Percentiles rank a stretch among this genome's conserved stretches.
Evolutionary conservation across 164 flowering plant species (phyloP).

Genomic region (Warburgia ugandensis): DNA sequence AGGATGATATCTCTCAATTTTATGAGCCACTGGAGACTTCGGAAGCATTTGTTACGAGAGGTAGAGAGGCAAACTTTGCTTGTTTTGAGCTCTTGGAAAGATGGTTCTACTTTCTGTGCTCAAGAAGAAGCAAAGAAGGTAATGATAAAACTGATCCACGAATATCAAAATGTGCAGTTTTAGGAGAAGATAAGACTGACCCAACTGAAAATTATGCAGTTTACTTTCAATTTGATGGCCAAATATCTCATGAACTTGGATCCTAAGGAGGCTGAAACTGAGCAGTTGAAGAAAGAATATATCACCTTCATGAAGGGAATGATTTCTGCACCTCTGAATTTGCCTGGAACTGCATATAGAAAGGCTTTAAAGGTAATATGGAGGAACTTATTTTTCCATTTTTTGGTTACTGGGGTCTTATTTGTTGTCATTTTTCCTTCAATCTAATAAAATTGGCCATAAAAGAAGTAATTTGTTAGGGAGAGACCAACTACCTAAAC

Average conservation of each 20-base stretch:
- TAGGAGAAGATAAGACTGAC: neutral
- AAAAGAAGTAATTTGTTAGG: no score
- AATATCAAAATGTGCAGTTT: neutral
- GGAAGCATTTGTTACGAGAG: conserved; percentile 51
- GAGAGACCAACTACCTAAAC: no score
- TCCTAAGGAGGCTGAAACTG: conserved; percentile 70
- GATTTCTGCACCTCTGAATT: conserved; percentile 75
- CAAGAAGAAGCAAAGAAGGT: conserved; percentile 97
- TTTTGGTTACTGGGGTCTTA: neutral
- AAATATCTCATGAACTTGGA: conserved; percentile 90
- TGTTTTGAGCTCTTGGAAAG: conserved; percentile 61
- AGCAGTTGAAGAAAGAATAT: conserved; percentile 74
- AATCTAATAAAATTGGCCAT: no score
- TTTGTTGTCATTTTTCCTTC: neutral
- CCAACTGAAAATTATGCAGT: conserved; percentile 43
- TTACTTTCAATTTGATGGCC: conserved; percentile 93
- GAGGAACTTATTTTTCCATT: neutral
- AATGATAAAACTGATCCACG: no score
- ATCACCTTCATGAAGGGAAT: conserved; percentile 97
- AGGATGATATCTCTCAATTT: conserved; percentile 75
- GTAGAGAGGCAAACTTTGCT: conserved; percentile 62
- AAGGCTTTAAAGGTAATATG: conserved; percentile 55
- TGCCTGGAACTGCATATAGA: conserved; percentile 83
- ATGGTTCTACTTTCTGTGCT: conserved; percentile 49
- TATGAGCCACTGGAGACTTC: conserved; percentile 64